Base-by-base conservation (phyloP, 2,329 filamentous ascomycete genomes). In the Verticillium longisporum region DNA sequence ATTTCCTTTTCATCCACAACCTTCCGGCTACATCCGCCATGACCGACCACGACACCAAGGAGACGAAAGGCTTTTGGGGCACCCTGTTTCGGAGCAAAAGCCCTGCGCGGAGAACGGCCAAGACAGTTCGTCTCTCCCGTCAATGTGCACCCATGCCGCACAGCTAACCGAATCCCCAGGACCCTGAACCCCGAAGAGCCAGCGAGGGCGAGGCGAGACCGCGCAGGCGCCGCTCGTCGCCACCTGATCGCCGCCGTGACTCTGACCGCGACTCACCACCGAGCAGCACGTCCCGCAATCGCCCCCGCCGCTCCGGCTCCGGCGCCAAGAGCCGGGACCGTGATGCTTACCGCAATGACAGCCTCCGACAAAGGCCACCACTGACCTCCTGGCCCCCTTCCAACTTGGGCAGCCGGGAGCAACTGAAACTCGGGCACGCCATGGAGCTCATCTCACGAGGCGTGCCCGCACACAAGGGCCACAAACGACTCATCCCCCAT, bases 391-490 rank as follows among this genome's bases (percentile, higher is more conserved):
- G 85, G 85, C 85, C 85, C 18, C 85, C 85, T 0, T 72, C 75
- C 11, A 81, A 80, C 57, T 71, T 85, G 56, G 74, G 77, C 11
- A 74, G 69, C 55, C 70, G 78, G 31, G 80, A 83, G 41, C 79
- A 83, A 62, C 75, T 88, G 9, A 73, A 79, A 1, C 78, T 82
- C 15, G 78, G 77, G 54, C 78, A 80, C 56, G 86, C 85, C 10
- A 79, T 81, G 73, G 79, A 84, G 57, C 75, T 86, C 61, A 83
- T 88, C 63, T 78, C 78, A n/a, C 76, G 79, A 7, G 86, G 86
- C 6, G 84, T 81, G 1, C 83, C 85, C 4, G 75, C 77, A 1
- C 82, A 84, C 70, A 82, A 77, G 61, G 86, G 86, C 21, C 78
- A 83, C 68, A 81, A 78, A 67, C 75, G 77, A 45, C 68, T 77